These are phyloP conservation scores for Lepraria neglecta DNA, from an alignment of 495 filamentous ascomycete genomes.

Conservation along the genomic window DNA sequence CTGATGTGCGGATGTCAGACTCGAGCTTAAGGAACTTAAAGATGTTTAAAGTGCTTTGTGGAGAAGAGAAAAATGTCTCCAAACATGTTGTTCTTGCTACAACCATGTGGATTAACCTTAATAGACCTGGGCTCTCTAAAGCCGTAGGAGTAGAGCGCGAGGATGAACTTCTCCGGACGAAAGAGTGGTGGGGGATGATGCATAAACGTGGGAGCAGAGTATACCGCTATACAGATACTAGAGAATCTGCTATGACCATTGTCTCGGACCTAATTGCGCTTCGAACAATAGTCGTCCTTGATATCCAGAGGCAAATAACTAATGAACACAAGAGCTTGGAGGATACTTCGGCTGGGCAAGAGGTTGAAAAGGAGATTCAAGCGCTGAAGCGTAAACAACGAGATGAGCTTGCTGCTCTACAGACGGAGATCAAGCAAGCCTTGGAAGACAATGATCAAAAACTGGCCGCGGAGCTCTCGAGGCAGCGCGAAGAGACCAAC, in stretches of 20 bases:
- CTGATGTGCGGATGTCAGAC: slow-evolving; percentile 35
- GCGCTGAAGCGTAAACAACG: neutral
- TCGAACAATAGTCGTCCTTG: neutral
- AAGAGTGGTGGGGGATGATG: slow-evolving; percentile 7
- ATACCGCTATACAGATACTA: neutral
- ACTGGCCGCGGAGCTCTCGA: too few species aligned
- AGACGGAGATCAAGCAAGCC: neutral
- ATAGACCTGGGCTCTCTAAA: neutral
- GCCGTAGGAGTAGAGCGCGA: neutral
- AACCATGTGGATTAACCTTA: slow-evolving; percentile 29
- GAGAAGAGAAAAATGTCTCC: slow-evolving; percentile 23
- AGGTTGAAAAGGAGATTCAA: neutral
- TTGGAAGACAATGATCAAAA: too few species aligned
- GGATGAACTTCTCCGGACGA: neutral
- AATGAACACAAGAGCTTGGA: neutral
- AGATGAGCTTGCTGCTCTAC: neutral
- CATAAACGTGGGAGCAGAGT: neutral
- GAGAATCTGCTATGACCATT: slow-evolving; percentile 1
- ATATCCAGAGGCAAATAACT: neutral
- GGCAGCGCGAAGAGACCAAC: too few species aligned
- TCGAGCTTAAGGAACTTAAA: slow-evolving; percentile 37
- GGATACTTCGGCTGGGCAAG: neutral
- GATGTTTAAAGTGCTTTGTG: slow-evolving; percentile 45
- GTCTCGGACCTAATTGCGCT: neutral
- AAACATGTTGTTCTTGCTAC: slow-evolving; percentile 38